Base-by-base conservation (phyloP, 1,284 basidiomycete species). In the Ustilago esculenta region DNA sequence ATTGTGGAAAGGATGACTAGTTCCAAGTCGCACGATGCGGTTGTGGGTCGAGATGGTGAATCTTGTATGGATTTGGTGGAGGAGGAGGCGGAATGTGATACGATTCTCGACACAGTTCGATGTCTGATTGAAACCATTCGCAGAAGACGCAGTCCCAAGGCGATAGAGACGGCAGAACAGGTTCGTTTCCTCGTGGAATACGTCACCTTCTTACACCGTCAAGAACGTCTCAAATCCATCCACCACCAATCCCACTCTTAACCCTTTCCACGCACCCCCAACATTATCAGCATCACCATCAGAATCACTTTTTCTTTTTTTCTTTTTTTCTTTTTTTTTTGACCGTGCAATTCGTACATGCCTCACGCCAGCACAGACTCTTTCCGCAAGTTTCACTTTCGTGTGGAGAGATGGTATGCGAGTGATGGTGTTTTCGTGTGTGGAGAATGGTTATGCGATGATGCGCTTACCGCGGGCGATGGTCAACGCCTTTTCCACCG, bases 101-200 rank as follows among this genome's bases (percentile, higher is more conserved):
- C 45, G 7, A 71, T 64, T 18, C 23, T 71, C 12, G 54, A 59
- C 20, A 64, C 60, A n/a, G 72, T 64, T 2, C 17, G 49, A 10
- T 53, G 63, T 14, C 53, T 80, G 4, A 68, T 81, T 18, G 69
- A 79, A 14, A 72, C 75, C 0, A 73, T 81, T 20, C 65, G 79
- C 10, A 59, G 63, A 18, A 56, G 79, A 14, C 49, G 79, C 5
- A 78, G 75, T 44, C 69, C 75, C 5, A 80, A 80, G 30, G 79
- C 79, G 5, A 80, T 81, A 30, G 80, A 81, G 50, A 81, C 80
- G 8, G 80, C 80, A 5, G 80, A 81, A 54, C 80, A 81, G 61
- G 78, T 76, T 11, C 34, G 55, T 14, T 81, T 79, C 42, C 32
- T 81, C 9, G 64, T 73, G 25, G 66, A 77, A 36, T 74, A 72